A percentile compares a stretch with the other conserved stretches of the same genome.
Conservation (phyloP, 2,329 filamentous ascomycete genomes). For the Coniella vitis region DNA sequence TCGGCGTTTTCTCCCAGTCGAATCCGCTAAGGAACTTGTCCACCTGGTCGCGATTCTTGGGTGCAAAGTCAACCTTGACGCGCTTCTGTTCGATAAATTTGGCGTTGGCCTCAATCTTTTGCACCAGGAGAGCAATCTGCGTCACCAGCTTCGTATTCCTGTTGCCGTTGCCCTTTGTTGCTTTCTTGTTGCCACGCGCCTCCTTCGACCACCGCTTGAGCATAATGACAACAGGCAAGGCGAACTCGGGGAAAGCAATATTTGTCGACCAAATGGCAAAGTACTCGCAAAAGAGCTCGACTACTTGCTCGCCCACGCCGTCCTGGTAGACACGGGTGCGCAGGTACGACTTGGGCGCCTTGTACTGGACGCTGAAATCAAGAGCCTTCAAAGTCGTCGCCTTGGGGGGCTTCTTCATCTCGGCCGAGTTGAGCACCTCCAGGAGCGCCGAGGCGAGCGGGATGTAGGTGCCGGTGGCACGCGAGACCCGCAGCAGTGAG, state of each 20-base stretch:
- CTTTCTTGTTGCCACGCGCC: constrained; percentile 33
- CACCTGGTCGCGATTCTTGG: constrained; percentile 75
- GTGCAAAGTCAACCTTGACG: constrained; percentile 81
- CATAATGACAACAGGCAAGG: constrained; percentile 79
- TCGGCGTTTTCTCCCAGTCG: constrained; percentile 80
- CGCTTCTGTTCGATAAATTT: constrained; percentile 82
- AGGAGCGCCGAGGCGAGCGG: constrained; percentile 80
- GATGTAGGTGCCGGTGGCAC: constrained; percentile 88
- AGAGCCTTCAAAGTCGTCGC: constrained; percentile 76
- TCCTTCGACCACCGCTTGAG: constrained; percentile 96
- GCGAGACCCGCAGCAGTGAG: constrained; percentile 79
- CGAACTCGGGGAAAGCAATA: constrained; percentile 91
- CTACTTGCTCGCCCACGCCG: constrained; percentile 82
- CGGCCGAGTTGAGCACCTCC: constrained; percentile 83
- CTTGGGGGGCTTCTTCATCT: constrained; percentile 91
- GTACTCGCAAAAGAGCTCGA: constrained; percentile 85
- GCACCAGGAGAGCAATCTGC: constrained; percentile 69
- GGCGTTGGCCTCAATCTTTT: constrained; percentile 86
- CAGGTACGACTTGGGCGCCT: constrained; percentile 83
- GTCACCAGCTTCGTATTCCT: constrained; percentile 80
- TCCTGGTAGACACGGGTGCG: constrained; percentile 90
- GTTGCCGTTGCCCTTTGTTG: constrained; percentile 49
- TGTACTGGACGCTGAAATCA: constrained; percentile 80
- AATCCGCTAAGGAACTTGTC: constrained; percentile 83
- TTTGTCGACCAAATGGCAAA: constrained; percentile 87